Evolutionary conservation across 306 rosid species (phyloP).

Genomic region (Rosa chinensis): DNA sequence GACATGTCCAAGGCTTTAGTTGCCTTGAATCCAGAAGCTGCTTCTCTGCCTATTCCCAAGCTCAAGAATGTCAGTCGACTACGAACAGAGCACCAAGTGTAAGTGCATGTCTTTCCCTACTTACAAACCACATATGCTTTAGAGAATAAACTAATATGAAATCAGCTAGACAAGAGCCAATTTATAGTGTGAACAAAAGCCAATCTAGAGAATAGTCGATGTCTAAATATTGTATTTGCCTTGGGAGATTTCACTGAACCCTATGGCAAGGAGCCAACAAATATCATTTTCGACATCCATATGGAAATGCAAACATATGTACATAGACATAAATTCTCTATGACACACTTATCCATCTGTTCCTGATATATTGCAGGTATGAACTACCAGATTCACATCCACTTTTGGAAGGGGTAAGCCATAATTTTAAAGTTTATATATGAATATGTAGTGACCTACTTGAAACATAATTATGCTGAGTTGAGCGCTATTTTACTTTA

Average conservation of each 20-base stretch:
- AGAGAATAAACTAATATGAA: background rate
- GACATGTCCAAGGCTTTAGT: conserved; percentile 86
- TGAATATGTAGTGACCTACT: conserved; percentile 21
- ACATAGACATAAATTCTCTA: conserved; percentile 11
- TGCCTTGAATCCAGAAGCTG: conserved; percentile 54
- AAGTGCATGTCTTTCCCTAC: conserved; percentile 28
- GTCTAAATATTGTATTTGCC: background rate
- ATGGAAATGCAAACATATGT: background rate
- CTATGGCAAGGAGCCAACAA: background rate
- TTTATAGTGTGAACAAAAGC: background rate
- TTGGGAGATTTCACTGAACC: background rate
- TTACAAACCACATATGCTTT: background rate
- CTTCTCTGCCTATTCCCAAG: conserved; percentile 70
- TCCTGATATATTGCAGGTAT: conserved; percentile 61
- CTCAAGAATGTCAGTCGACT: conserved; percentile 81
- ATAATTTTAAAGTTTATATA: conserved; percentile 9
- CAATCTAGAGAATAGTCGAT: background rate
- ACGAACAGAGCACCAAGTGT: conserved; percentile 97
- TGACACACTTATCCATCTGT: conserved; percentile 25
- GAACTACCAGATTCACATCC: conserved; percentile 97
- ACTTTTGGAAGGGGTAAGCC: conserved; percentile 69
- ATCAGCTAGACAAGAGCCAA: background rate
- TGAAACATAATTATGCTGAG: conserved; percentile 18
- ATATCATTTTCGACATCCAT: background rate
- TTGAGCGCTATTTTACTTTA: conserved; percentile 28